A percentile compares a stretch with the other conserved stretches of the same genome.
phyloP scores from a whole-genome alignment of 441 rosid species.

The Brassica balearica region DNA sequence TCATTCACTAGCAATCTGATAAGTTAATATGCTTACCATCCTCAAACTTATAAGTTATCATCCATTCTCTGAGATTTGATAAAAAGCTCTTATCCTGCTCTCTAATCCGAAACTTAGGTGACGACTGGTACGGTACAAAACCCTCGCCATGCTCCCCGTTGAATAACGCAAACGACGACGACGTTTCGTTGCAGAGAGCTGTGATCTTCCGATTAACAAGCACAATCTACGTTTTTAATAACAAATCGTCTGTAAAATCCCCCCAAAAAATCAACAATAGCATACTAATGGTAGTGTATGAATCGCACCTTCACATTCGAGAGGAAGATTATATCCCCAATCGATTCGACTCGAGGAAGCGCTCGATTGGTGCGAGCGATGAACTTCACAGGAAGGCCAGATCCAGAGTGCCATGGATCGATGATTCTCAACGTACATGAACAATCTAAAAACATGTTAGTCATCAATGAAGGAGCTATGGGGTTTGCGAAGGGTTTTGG shows the following conservation, averaged over 20 bases:
- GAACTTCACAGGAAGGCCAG: constrained; percentile 38
- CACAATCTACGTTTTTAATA: constrained; percentile 32
- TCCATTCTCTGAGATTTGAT: constrained; percentile 35
- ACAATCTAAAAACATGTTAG: constrained; percentile 12
- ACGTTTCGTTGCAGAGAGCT: constrained; percentile 38
- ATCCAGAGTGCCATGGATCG: constrained; percentile 40
- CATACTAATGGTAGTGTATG: neutral
- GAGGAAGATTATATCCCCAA: constrained; percentile 35
- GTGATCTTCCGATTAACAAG: constrained; percentile 35
- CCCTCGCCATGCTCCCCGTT: neutral
- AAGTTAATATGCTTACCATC: constrained; percentile 30
- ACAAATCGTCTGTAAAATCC: neutral
- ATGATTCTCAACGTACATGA: constrained; percentile 26
- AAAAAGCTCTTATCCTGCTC: constrained; percentile 39
- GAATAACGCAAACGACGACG: constrained; percentile 33
- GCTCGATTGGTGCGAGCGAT: constrained; percentile 22
- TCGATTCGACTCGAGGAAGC: constrained; percentile 40
- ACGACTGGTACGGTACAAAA: constrained; percentile 28
- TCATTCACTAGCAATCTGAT: neutral
- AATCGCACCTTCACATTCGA: constrained; percentile 40
- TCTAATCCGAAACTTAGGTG: constrained; percentile 35
- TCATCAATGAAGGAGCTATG: constrained; percentile 3
- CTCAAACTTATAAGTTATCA: constrained; percentile 12
- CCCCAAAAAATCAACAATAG: constrained; percentile 8
- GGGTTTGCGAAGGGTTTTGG: neutral